phyloP scores from a whole-genome alignment of 2,329 filamentous ascomycete species.

The Diaporthe caulivora region DNA sequence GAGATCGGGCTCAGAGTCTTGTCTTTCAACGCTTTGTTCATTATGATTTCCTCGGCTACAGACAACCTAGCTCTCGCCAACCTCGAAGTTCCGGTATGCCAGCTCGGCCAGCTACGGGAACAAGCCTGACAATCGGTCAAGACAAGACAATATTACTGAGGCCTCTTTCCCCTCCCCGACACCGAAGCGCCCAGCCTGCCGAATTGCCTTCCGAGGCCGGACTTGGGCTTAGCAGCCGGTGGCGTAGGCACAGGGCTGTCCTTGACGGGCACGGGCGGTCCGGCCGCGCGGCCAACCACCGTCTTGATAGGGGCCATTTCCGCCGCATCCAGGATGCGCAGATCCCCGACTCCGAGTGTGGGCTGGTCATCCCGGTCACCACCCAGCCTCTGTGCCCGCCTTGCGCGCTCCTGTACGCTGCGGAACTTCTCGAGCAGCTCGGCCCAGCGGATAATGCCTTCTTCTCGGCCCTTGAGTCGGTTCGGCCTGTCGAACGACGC shows the following conservation, averaged over 20 bases:
- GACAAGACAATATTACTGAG: conserved; percentile 44
- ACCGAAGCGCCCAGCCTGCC: conserved; percentile 80
- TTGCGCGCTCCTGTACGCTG: conserved; percentile 86
- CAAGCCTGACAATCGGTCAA: not conserved
- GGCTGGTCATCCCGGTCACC: conserved; percentile 62
- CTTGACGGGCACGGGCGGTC: conserved; percentile 61
- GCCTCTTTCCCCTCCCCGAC: conserved; percentile 70
- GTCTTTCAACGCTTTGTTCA: not conserved
- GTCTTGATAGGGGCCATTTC: conserved; percentile 50
- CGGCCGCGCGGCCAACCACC: conserved; percentile 49
- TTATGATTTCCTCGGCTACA: not conserved
- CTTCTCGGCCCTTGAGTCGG: conserved; percentile 84
- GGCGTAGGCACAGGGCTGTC: conserved; percentile 59
- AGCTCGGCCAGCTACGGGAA: not conserved
- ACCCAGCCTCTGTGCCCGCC: conserved; percentile 74
- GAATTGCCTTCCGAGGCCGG: conserved; percentile 76
- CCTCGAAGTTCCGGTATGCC: not conserved
- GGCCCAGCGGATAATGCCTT: conserved; percentile 88
- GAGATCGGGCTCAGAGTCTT: conserved; percentile 35
- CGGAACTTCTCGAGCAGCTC: conserved; percentile 97
- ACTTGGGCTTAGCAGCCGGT: conserved; percentile 68
- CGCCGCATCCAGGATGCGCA: conserved; percentile 56
- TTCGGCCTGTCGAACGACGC: conserved; percentile 79
- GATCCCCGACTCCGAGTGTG: conserved; percentile 53
- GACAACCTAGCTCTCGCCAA: not conserved